A percentile compares a stretch with the other conserved stretches of the same genome.
Evolutionary conservation across 768 basidiomycete genomes (phyloP).

Genomic region (Trametes villosa): DNA sequence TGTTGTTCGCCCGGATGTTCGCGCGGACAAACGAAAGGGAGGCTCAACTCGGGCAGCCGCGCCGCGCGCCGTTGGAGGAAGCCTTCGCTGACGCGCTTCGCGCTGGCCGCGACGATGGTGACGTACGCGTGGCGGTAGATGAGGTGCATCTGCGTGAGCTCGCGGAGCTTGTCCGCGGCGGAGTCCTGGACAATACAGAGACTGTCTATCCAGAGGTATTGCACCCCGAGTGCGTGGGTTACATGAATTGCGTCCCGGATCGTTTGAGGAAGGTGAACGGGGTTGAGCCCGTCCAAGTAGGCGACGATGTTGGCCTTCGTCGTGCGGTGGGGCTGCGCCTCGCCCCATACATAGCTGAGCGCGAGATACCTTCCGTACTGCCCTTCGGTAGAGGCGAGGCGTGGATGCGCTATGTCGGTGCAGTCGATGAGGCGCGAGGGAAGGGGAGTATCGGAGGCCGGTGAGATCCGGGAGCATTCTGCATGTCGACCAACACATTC

Average conservation of each 20-base stretch:
- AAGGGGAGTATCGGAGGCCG: neutral
- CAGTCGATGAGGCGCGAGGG: constrained; percentile 18
- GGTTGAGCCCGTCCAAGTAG: constrained; percentile 5
- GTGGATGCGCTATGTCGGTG: constrained; percentile 2
- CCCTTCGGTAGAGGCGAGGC: too few species aligned
- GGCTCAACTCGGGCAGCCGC: neutral
- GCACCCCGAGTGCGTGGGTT: constrained; percentile 9
- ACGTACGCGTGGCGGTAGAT: constrained; percentile 13
- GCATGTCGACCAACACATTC: too few species aligned
- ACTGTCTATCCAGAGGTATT: constrained; percentile 21
- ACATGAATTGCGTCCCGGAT: constrained; percentile 13
- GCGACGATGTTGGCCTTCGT: constrained; percentile 4
- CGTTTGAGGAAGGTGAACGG: constrained; percentile 8
- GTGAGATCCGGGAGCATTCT: neutral
- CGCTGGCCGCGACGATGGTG: constrained; percentile 19
- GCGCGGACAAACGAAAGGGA: neutral
- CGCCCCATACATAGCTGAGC: constrained; percentile 19
- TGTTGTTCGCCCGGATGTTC: neutral
- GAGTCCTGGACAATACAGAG: constrained; percentile 22
- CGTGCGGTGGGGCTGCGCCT: neutral
- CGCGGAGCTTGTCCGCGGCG: constrained; percentile 5
- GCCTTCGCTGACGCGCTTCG: constrained; percentile 1
- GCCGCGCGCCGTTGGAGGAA: constrained; percentile 10
- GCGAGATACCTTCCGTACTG: too few species aligned
- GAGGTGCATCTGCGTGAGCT: constrained; percentile 2